These are phyloP conservation scores for Fragilaria crotonensis DNA, from an alignment of 108 stramenopile species.

Conservation along the genomic window DNA sequence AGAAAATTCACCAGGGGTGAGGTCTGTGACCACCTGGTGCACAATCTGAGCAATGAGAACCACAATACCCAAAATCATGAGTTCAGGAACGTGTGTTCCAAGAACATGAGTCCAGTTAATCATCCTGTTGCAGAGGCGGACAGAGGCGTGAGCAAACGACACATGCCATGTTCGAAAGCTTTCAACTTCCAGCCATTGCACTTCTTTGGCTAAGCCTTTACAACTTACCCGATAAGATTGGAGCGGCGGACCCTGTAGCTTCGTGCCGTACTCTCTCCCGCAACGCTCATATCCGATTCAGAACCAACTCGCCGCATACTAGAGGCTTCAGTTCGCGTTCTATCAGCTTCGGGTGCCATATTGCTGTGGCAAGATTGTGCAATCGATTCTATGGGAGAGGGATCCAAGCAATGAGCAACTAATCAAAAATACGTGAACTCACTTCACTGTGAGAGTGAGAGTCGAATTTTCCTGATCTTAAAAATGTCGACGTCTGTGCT, in stretches of 20 bases:
- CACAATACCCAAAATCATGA: constrained; percentile 50
- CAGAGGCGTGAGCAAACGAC: neutral
- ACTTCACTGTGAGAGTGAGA: too few species aligned
- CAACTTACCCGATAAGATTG: constrained; percentile 53
- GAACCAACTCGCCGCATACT: constrained; percentile 23
- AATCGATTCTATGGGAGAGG: too few species aligned
- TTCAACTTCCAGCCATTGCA: neutral
- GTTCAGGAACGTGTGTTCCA: constrained; percentile 64
- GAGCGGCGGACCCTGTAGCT: constrained; percentile 46
- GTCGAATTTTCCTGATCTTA: too few species aligned
- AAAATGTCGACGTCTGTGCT: too few species aligned
- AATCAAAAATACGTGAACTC: too few species aligned
- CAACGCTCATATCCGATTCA: constrained; percentile 17
- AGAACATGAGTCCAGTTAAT: constrained; percentile 87
- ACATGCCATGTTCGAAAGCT: neutral
- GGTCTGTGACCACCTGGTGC: constrained; percentile 66
- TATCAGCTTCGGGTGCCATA: constrained; percentile 8
- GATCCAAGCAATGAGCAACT: too few species aligned
- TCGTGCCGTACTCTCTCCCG: constrained; percentile 12
- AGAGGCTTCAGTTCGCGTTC: neutral
- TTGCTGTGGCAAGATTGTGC: too few species aligned
- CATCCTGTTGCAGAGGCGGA: constrained; percentile 35
- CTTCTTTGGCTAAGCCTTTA: neutral
- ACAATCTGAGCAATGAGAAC: constrained; percentile 66
- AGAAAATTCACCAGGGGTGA: constrained; percentile 42